Evolutionary conservation across 2,329 filamentous ascomycete species (phyloP).

Genomic region (Fusarium pseudocircinatum): DNA sequence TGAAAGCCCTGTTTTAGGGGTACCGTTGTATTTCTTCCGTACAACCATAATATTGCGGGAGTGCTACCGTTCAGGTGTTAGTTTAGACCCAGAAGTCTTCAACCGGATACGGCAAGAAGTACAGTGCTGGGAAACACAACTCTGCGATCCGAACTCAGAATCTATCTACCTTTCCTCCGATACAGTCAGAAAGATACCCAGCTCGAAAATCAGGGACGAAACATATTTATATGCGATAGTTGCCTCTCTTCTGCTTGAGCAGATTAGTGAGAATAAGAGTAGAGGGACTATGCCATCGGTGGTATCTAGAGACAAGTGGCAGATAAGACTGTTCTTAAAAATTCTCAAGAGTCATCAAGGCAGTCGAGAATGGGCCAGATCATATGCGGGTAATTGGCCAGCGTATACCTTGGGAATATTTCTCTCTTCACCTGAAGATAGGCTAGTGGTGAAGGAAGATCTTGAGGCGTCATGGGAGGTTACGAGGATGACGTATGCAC

Average conservation of each 20-base stretch:
- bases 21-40: slow-evolving; percentile 33
- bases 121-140: slow-evolving; percentile 15
- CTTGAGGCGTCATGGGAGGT: slow-evolving; percentile 28
- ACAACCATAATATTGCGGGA: slow-evolving; percentile 15
- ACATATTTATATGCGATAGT: slow-evolving; percentile 30
- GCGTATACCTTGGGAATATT: slow-evolving; percentile 36
- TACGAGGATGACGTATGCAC: slow-evolving; percentile 19
- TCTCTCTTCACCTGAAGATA: slow-evolving; percentile 18
- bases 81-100: background rate
- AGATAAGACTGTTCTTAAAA: slow-evolving; percentile 12
- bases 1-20: slow-evolving; percentile 38
- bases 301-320: slow-evolving; percentile 20
- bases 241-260: slow-evolving; percentile 31
- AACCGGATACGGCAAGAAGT: slow-evolving; percentile 10
- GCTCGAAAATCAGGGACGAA: slow-evolving; percentile 22
- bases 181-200: background rate
- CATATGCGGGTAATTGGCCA: slow-evolving; percentile 43
- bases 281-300: background rate
- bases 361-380: slow-evolving; percentile 33
- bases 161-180: background rate
- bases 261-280: background rate
- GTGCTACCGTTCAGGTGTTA: background rate
- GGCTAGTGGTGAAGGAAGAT: slow-evolving; percentile 20
- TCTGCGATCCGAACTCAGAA: background rate
- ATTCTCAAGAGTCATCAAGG: slow-evolving; percentile 22